Evolutionary conservation across 2,329 filamentous ascomycete species (phyloP).

Genomic region (Sporothrix luriei): DNA sequence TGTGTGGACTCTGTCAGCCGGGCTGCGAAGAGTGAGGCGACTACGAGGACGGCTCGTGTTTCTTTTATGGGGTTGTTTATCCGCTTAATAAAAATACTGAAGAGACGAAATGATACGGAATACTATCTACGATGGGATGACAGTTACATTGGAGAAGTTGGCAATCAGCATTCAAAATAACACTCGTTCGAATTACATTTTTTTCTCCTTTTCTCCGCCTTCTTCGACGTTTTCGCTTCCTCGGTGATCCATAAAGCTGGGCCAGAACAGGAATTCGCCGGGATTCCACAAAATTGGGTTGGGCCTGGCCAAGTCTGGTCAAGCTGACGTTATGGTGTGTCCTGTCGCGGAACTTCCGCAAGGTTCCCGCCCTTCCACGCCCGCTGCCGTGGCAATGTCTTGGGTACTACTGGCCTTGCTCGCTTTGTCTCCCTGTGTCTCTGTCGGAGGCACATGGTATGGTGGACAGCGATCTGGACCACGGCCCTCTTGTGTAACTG

Average conservation of each 20-base stretch:
- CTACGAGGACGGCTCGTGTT: neutral
- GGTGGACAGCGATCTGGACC: too few relatives aligned
- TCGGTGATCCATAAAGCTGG: neutral
- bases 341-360: too few relatives aligned
- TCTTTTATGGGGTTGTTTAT: neutral
- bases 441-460: too few relatives aligned
- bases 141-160: neutral
- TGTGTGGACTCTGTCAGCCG: neutral
- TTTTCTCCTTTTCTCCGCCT: too few relatives aligned
- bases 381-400: too few relatives aligned
- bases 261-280: neutral
- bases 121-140: neutral
- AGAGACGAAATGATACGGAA: neutral
- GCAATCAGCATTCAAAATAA: neutral
- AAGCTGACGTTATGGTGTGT: too few relatives aligned
- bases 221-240: neutral
- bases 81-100: neutral
- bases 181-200: neutral
- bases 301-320: too few relatives aligned
- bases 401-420: too few relatives aligned
- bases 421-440: too few relatives aligned
- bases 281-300: too few relatives aligned
- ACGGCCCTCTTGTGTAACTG: too few relatives aligned
- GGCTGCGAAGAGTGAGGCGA: neutral
- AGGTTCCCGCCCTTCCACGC: too few relatives aligned